phyloP scores from a whole-genome alignment of 495 filamentous ascomycete genomes.

The Saxophila tyrrhenica region DNA sequence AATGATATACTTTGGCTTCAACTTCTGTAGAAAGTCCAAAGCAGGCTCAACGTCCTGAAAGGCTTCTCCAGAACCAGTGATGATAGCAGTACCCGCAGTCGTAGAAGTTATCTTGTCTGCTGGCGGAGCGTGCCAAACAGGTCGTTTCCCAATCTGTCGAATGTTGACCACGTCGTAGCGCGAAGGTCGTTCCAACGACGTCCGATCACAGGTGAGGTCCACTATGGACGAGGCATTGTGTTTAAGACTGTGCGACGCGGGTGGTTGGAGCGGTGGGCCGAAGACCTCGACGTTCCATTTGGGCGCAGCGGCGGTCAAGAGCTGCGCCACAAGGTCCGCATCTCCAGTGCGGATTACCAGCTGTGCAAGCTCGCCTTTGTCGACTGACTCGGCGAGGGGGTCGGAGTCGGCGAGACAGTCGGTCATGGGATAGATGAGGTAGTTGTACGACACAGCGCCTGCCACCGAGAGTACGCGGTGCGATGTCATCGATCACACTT shows the following conservation, averaged over 20 bases:
- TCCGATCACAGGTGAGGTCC: slow-evolving; percentile 1
- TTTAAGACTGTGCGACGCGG: slow-evolving; percentile 4
- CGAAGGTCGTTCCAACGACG: not conserved
- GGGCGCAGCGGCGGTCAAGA: slow-evolving; percentile 14
- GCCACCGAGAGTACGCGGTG: slow-evolving; percentile 7
- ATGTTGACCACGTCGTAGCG: not conserved
- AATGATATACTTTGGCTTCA: slow-evolving; percentile 16
- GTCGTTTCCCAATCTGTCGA: slow-evolving; percentile 4
- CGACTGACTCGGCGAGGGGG: not conserved
- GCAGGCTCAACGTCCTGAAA: slow-evolving; percentile 19
- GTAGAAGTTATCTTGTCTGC: not conserved
- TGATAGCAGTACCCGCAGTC: slow-evolving; percentile 9
- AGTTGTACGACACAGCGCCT: slow-evolving; percentile 16
- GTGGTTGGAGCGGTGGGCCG: slow-evolving; percentile 6
- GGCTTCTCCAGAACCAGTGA: slow-evolving; percentile 17
- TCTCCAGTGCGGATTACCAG: slow-evolving; percentile 12
- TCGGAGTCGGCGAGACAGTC: not conserved
- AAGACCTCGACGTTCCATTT: slow-evolving; percentile 13
- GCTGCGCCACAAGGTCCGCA: slow-evolving; percentile 11
- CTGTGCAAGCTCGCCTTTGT: slow-evolving; percentile 4
- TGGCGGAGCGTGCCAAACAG: slow-evolving; percentile 12
- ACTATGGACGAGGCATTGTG: slow-evolving; percentile 15
- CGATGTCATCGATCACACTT: slow-evolving; percentile 6
- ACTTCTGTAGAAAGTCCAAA: slow-evolving; percentile 16
- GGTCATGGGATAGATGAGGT: slow-evolving; percentile 14